Evolutionary conservation across 176 grass and related monocot genomes (phyloP).

Genomic region (Zoysia japonica): DNA sequence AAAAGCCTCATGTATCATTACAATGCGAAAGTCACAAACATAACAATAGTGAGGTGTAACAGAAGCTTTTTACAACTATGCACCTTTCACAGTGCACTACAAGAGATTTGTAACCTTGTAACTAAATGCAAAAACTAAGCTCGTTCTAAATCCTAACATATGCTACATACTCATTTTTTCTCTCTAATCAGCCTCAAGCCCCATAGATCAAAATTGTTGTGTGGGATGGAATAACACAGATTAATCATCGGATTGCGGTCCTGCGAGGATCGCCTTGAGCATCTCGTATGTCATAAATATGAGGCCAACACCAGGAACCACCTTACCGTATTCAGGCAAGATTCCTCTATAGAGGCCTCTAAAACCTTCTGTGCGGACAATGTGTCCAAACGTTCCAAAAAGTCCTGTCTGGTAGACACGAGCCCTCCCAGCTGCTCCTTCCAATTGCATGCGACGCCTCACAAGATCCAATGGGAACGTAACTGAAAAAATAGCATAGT

Average conservation of each 20-base stretch:
- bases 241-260: constrained; percentile 48
- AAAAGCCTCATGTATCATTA: constrained; percentile 41
- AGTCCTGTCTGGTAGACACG: constrained; percentile 74
- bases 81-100: constrained; percentile 27
- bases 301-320: constrained; percentile 88
- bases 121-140: constrained; percentile 65
- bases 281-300: constrained; percentile 95
- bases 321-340: constrained; percentile 92
- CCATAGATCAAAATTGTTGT: constrained; percentile 53
- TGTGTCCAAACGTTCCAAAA: constrained; percentile 80
- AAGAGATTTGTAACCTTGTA: constrained; percentile 41
- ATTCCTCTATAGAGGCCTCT: constrained; percentile 97
- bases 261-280: constrained; percentile 64
- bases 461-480: constrained; percentile 94
- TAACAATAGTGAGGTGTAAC: constrained; percentile 24
- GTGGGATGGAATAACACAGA: neutral
- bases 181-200: constrained; percentile 47
- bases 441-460: constrained; percentile 83
- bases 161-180: constrained; percentile 55
- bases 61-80: constrained; percentile 33
- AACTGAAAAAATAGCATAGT: constrained; percentile 49
- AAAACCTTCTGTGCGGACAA: constrained; percentile 64
- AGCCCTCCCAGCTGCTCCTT: constrained; percentile 81
- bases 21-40: constrained; percentile 34
- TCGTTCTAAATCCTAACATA: constrained; percentile 49